phyloP scores from a whole-genome alignment of 2,329 filamentous ascomycete species.

The Colletotrichum ledebouriae region DNA sequence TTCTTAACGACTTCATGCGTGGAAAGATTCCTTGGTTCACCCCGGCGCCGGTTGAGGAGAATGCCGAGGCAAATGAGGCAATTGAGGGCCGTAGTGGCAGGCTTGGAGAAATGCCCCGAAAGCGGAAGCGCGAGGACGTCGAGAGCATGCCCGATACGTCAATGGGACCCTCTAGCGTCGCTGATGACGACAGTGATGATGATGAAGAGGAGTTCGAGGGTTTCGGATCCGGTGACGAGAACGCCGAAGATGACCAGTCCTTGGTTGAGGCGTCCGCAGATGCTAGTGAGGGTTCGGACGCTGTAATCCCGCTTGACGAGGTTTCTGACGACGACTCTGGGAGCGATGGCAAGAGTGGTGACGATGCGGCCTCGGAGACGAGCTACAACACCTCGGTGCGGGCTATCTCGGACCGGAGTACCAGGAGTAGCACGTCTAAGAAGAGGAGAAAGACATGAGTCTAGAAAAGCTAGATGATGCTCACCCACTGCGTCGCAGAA shows the following conservation, averaged over 20 bases:
- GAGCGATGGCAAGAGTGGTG: slow-evolving; percentile 35
- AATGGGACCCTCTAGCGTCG: slow-evolving; percentile 47
- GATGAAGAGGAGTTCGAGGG: slow-evolving; percentile 62
- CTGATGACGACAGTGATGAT: slow-evolving; percentile 44
- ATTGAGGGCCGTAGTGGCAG: slow-evolving; percentile 81
- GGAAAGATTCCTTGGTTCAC: slow-evolving; percentile 98
- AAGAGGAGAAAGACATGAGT: slow-evolving; percentile 41
- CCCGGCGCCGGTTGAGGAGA: slow-evolving; percentile 75
- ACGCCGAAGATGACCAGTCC: slow-evolving; percentile 48
- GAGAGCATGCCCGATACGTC: slow-evolving; percentile 58
- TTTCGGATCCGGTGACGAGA: slow-evolving; percentile 59
- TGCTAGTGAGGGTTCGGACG: slow-evolving; percentile 34
- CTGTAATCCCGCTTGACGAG: slow-evolving; percentile 39
- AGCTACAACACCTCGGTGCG: slow-evolving; percentile 42
- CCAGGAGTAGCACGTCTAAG: slow-evolving; percentile 30
- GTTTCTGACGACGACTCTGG: slow-evolving; percentile 41
- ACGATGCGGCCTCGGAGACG: slow-evolving; percentile 36
- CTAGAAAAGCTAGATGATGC: slow-evolving; percentile 23
- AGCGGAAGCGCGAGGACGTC: slow-evolving; percentile 75
- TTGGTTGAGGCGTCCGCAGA: slow-evolving; percentile 36
- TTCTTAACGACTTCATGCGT: slow-evolving; percentile 94
- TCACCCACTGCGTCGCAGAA: slow-evolving; percentile 29
- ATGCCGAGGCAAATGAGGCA: slow-evolving; percentile 61
- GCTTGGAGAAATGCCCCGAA: slow-evolving; percentile 88
- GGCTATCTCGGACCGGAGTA: slow-evolving; percentile 35